Base-by-base conservation (phyloP, 2,329 filamentous ascomycete genomes). In the Claviceps paspali region DNA sequence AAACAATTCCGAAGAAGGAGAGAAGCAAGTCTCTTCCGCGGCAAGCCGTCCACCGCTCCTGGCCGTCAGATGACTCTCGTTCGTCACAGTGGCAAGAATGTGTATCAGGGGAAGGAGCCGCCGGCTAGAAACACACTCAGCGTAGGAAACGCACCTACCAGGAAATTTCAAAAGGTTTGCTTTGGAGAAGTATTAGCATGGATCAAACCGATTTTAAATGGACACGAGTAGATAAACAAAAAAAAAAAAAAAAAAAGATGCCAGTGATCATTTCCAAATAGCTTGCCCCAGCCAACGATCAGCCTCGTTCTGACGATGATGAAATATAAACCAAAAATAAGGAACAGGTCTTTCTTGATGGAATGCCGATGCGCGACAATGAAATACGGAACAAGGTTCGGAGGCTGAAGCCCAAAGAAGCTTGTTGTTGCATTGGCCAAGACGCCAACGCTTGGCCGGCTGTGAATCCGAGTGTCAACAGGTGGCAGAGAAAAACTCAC, bases 101-200 rank as follows among this genome's bases (percentile, higher is more conserved):
- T 6, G 17, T 15, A 30, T 12, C 9, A 15, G 19, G 15, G 38
- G 38, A 40, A 40, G 35, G 38, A 33, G 35, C 38, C 15, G 15
- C 38, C 18, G 17, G 4, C 19, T 14, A 23, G 18, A 18, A n/a
- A 17, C n/a, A 14, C 22, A 14, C 15, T 11, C 34, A 32, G 19
- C 30, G 8, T 4, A 15, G 12, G 19, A 18, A 26, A 18, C 26
- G 28, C 22, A 37, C 29, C 22, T 31, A 18, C 21, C 35, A 12
- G n/a, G 21, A 37, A n/a, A 29, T n/a, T 23, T n/a, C n/a, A 4
- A 12, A 9, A 33, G 7, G 7, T 22, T 33, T 28, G 26, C 6
- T 24, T 8, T 30, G 21, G 26, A 18, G 12, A 31, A 17, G 19
- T 6, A 36, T 24, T 21, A 29, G 19, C n/a, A 15, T 15, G 27